A percentile compares a stretch with the other conserved stretches of the same genome.
Evolutionary conservation across 306 rosid genomes (phyloP).

Genomic region (Gastrolobium villosum): DNA sequence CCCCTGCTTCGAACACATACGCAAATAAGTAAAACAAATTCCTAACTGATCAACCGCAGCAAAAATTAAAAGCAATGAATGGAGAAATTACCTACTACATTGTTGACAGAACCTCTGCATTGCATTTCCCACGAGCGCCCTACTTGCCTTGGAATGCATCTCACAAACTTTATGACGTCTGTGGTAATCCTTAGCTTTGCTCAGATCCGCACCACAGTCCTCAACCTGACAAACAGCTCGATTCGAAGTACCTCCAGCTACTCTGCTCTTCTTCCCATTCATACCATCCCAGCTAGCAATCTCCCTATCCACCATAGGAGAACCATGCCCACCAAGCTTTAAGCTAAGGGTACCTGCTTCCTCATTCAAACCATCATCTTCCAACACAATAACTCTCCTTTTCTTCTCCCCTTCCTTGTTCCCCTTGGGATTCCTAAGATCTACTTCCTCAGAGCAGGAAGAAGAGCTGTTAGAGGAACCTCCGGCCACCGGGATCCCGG

Average conservation of each 20-base stretch:
- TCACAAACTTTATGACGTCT: conserved; percentile 94
- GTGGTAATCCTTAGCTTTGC: conserved; percentile 83
- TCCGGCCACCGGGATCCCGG: conserved; percentile 60
- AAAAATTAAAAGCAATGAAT: neutral
- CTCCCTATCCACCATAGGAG: conserved; percentile 61
- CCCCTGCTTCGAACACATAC: neutral
- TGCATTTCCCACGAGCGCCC: conserved; percentile 77
- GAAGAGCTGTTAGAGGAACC: conserved; percentile 83
- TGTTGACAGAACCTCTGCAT: conserved; percentile 98
- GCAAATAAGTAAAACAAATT: neutral
- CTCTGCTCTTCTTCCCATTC: conserved; percentile 77
- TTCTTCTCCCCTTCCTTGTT: conserved; percentile 78
- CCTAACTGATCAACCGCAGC: neutral
- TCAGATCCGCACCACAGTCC: conserved; percentile 88
- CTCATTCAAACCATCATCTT: conserved; percentile 61
- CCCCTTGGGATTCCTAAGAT: conserved; percentile 36
- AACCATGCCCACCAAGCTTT: conserved; percentile 67
- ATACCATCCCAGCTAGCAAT: conserved; percentile 62
- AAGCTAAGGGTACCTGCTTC: conserved; percentile 67
- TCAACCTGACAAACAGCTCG: conserved; percentile 91
- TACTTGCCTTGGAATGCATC: conserved; percentile 86
- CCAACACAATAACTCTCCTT: conserved; percentile 71
- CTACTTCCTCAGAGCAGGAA: conserved; percentile 78
- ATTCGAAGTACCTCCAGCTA: conserved; percentile 64
- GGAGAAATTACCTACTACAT: conserved; percentile 80